Percentiles rank a stretch among this genome's conserved stretches.
These are phyloP conservation scores for Strobilomyces echinocephalus DNA, from an alignment of 768 basidiomycete species.

Conservation along the genomic window DNA sequence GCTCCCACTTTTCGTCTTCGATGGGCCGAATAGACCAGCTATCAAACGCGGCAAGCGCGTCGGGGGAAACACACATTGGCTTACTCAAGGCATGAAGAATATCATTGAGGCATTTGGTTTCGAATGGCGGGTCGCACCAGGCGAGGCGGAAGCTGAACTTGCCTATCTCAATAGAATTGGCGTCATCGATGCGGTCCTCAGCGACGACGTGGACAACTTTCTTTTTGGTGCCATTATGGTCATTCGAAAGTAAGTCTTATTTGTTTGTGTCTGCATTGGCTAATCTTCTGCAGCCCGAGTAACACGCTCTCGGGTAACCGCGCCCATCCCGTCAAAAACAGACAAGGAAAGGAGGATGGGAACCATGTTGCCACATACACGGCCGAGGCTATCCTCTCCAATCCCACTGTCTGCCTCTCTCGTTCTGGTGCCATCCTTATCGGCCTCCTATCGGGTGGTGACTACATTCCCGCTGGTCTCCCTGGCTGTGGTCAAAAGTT, in stretches of 20 bases:
- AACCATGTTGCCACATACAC: constrained; percentile 52
- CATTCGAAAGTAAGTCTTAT: constrained; percentile 65
- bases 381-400: constrained; percentile 36
- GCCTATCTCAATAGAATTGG: constrained; percentile 81
- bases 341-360: constrained; percentile 68
- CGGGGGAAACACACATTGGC: constrained; percentile 54
- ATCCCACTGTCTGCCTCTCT: constrained; percentile 49
- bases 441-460: constrained; percentile 83
- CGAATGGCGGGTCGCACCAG: constrained; percentile 79
- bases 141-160: constrained; percentile 92
- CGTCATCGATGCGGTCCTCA: constrained; percentile 81
- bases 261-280: not conserved
- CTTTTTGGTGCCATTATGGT: constrained; percentile 82
- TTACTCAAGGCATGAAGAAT: constrained; percentile 71
- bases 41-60: constrained; percentile 76
- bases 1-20: constrained; percentile 87
- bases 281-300: constrained; percentile 47
- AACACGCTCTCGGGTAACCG: constrained; percentile 70
- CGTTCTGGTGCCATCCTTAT: constrained; percentile 72
- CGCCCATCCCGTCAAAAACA: constrained; percentile 56
- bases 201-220: constrained; percentile 92
- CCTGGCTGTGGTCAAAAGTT: constrained; percentile 64
- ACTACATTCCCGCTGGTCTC: constrained; percentile 75
- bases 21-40: constrained; percentile 79
- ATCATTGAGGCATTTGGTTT: constrained; percentile 79